phyloP scores from a whole-genome alignment of 2,329 filamentous ascomycete species.

The Talaromyces pinophilus region DNA sequence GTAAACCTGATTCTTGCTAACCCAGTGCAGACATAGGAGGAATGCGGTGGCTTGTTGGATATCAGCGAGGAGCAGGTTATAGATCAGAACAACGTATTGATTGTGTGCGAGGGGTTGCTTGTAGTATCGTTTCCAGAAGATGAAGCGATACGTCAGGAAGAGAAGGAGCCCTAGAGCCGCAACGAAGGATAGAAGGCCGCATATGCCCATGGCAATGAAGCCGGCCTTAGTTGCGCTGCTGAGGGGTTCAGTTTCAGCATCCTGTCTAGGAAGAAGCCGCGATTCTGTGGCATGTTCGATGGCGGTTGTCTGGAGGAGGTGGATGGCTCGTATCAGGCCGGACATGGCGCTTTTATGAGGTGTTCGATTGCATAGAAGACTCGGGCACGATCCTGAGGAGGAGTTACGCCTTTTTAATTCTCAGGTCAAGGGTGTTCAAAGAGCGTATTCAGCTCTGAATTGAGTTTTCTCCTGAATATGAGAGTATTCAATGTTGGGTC shows the following conservation, averaged over 20 bases:
- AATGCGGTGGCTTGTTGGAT: slow-evolving; percentile 55
- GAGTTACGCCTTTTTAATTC: not conserved
- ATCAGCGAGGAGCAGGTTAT: slow-evolving; percentile 53
- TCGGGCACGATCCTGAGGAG: not conserved
- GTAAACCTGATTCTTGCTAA: slow-evolving; percentile 46
- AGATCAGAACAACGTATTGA: slow-evolving; percentile 55
- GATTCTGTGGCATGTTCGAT: not conserved
- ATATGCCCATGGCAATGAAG: not conserved
- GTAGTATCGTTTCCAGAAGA: slow-evolving; percentile 53
- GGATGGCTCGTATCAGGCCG: not conserved
- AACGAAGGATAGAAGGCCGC: slow-evolving; percentile 2
- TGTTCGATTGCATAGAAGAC: not conserved
- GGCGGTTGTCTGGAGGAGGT: not conserved
- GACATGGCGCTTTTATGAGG: not conserved
- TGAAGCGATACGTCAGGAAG: slow-evolving; percentile 54
- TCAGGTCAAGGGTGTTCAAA: not conserved
- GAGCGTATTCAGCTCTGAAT: not conserved
- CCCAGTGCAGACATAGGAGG: slow-evolving; percentile 50
- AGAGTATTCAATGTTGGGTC: not conserved
- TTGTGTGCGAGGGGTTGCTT: slow-evolving; percentile 55
- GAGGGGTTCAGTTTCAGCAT: not conserved
- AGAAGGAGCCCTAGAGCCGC: slow-evolving; percentile 28
- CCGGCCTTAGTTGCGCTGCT: not conserved
- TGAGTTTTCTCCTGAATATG: not conserved
- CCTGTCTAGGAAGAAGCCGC: not conserved